Conservation (phyloP, 1,284 basidiomycete genomes). For the Ceratobasidium sp. region DNA sequence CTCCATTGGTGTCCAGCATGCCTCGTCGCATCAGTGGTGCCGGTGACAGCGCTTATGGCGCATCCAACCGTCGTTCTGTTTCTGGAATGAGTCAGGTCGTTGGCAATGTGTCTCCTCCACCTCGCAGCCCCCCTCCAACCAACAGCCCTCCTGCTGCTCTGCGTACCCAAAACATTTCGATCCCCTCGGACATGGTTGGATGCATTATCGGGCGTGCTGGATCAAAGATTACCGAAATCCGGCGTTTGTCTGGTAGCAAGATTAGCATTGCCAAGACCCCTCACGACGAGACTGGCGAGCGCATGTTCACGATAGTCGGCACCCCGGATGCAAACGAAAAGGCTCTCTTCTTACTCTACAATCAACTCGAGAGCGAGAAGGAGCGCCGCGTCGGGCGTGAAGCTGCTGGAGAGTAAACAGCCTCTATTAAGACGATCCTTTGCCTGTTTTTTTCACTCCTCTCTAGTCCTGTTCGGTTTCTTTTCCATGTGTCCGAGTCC, state of each 20-base stretch:
- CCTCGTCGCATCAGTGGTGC: slow-evolving; percentile 55
- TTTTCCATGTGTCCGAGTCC: neutral
- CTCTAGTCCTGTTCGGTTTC: neutral
- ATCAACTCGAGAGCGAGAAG: slow-evolving; percentile 96
- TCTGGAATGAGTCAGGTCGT: slow-evolving; percentile 48
- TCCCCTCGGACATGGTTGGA: slow-evolving; percentile 98
- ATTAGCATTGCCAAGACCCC: slow-evolving; percentile 99
- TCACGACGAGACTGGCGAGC: slow-evolving; percentile 97
- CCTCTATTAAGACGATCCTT: neutral
- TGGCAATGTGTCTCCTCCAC: slow-evolving; percentile 50
- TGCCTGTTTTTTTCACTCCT: neutral
- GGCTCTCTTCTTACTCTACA: slow-evolving; percentile 96
- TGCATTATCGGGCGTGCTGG: slow-evolving; percentile 97
- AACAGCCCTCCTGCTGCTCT: slow-evolving; percentile 63
- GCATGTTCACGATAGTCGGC: slow-evolving; percentile 99
- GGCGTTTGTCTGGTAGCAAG: slow-evolving; percentile 93
- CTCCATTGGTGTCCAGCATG: slow-evolving; percentile 29
- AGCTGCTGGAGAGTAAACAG: slow-evolving; percentile 47
- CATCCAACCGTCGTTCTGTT: slow-evolving; percentile 48
- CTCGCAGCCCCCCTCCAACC: slow-evolving; percentile 59
- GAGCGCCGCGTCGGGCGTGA: slow-evolving; percentile 87
- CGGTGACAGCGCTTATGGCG: slow-evolving; percentile 32
- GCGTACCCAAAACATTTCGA: slow-evolving; percentile 98
- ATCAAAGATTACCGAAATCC: slow-evolving; percentile 98
- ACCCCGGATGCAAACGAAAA: slow-evolving; percentile 97